Percentiles rank a stretch among this genome's conserved stretches.
Conservation (phyloP, 495 filamentous ascomycete genomes). For the Lasiosphaeria hispida region DNA sequence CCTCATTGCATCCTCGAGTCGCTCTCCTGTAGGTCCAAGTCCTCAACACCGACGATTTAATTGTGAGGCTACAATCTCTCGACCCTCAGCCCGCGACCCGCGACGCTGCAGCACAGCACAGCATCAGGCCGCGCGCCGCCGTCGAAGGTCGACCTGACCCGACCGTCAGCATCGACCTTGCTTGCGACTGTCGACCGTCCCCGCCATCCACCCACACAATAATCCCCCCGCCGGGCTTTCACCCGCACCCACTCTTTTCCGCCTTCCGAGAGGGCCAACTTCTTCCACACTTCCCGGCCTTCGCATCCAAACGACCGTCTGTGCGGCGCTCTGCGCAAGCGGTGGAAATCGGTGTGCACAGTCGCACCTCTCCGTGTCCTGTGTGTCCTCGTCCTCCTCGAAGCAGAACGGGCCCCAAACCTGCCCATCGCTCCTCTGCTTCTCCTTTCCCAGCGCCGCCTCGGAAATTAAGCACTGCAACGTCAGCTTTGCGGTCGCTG, state of each 20-base stretch:
- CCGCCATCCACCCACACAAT: neutral
- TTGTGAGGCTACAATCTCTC: no score
- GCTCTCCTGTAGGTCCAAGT: no score
- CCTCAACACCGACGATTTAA: no score
- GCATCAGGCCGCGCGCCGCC: no score
- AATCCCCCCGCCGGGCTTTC: slow-evolving; percentile 5
- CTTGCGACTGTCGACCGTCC: neutral
- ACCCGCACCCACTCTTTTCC: slow-evolving; percentile 14
- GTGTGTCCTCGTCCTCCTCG: slow-evolving; percentile 8
- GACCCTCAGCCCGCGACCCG: no score
- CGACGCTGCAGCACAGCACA: no score
- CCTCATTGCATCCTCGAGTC: no score
- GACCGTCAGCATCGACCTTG: neutral
- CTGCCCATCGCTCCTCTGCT: slow-evolving; percentile 4
- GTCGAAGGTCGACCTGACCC: neutral
- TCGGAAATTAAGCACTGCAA: slow-evolving; percentile 35
- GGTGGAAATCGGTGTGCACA: slow-evolving; percentile 9
- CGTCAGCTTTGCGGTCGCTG: slow-evolving; percentile 15
- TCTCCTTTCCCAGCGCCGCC: slow-evolving; percentile 12
- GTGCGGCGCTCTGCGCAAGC: slow-evolving; percentile 6
- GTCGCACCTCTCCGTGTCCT: slow-evolving; percentile 7
- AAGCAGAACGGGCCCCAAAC: no score
- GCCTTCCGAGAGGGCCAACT: slow-evolving; percentile 2
- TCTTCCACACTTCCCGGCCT: slow-evolving; percentile 9
- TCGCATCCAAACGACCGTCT: slow-evolving; percentile 18